Evolutionary conservation across 768 basidiomycete species (phyloP).

Genomic region (Boletus fagicola): DNA sequence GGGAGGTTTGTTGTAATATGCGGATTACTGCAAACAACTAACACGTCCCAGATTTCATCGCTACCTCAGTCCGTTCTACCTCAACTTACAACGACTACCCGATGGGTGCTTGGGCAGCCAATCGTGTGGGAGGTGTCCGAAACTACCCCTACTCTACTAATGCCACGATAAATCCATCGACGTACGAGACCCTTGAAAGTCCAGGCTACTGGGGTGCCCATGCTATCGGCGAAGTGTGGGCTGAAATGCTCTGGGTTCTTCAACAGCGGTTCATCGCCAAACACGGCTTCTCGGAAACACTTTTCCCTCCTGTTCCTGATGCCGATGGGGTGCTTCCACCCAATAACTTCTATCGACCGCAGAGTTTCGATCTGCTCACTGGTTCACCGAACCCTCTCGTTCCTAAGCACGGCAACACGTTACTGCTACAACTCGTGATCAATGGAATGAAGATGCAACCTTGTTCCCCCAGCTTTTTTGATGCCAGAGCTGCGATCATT

Average conservation of each 20-base stretch:
- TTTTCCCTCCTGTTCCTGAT: constrained; percentile 77
- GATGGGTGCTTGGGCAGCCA: constrained; percentile 97
- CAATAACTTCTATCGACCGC: constrained; percentile 67
- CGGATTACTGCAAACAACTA: too few species aligned
- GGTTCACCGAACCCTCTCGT: constrained; percentile 49
- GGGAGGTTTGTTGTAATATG: too few species aligned
- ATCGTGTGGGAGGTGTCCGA: constrained; percentile 65
- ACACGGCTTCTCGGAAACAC: constrained; percentile 73
- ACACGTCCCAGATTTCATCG: constrained; percentile 62
- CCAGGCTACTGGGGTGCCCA: constrained; percentile 93
- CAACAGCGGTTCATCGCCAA: constrained; percentile 71
- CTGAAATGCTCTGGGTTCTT: constrained; percentile 82
- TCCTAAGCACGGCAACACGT: constrained; percentile 69
- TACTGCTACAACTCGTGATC: too few species aligned
- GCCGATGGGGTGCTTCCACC: constrained; percentile 61
- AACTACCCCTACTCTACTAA: constrained; percentile 88
- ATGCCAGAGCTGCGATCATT: constrained; percentile 86
- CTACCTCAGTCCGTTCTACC: constrained; percentile 81
- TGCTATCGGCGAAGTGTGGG: constrained; percentile 95
- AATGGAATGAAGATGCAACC: constrained; percentile 85
- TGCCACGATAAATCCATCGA: constrained; percentile 77
- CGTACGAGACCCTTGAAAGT: constrained; percentile 93
- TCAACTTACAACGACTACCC: constrained; percentile 70
- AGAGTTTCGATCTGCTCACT: constrained; percentile 30
- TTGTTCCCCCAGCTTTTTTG: constrained; percentile 88